Base-by-base conservation (phyloP, 2,329 filamentous ascomycete genomes). In the Chaetomium strumarium region DNA sequence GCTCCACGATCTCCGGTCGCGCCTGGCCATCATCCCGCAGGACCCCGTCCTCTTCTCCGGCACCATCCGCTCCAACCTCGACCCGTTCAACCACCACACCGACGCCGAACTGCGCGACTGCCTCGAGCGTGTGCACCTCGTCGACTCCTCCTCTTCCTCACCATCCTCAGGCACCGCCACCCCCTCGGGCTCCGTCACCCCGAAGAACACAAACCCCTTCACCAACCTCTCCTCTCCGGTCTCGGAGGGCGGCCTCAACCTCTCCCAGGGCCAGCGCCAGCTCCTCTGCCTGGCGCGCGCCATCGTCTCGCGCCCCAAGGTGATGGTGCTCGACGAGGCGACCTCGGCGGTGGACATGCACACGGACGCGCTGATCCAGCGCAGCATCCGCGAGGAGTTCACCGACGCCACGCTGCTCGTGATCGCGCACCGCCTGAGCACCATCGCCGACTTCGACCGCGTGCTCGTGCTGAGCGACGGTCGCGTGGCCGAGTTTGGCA, bases 11-110 rank as follows among this genome's bases (percentile, higher is more conserved):
- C 72, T 93, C 11, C 80, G 88, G 20, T 84, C 81, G n/a, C 77
- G 86, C 0, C 70, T 93, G 0, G 85, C 86, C 36, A 91, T 93
- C 59, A 92, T 93, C 49, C 88, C 88, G 1, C 86, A 90, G 69
- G 88, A 92, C 59, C 88, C 88, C 0, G 86, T 91, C 1, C 75
- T 93, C 7, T 92, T 93, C 70, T 88, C 84, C 1, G 88, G 89
- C 19, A 90, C 87, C 0, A 73, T 93, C 17, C 78, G 88, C 39
- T 82, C 77, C 40, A 92, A 92, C 62, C 75, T 93, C 5, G 88
- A 93, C 63, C 84, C 88, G 0, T 90, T 91, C 61, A 75, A 85
- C 50, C 75, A 86, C 55, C 81, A 88, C 63, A 78, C 74, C 1
- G 87, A 92, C 58, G 73, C 71, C 1, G 84, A 87, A 61, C 78